Evolutionary conservation across 371 early-diverging fungal species (phyloP), one percentile per base, ranked within the genome.

Genomic region (Mucor racemosus): DNA sequence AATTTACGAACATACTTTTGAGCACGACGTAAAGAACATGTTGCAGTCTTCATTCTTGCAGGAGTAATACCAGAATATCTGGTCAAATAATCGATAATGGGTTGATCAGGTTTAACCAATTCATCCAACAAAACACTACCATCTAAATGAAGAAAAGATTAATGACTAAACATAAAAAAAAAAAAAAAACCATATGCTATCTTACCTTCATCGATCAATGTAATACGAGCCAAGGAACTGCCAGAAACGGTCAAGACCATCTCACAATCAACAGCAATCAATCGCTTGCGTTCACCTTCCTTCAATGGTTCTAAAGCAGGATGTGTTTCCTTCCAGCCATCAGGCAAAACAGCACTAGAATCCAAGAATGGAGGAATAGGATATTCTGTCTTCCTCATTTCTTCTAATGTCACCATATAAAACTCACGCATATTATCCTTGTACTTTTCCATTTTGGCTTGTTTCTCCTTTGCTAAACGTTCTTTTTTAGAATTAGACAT

Each of bases 261-360:
- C 75, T 94, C 95, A 84, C 94, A 93, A 83, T 94, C 95, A 34
- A 92, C 65, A 39, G 90, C 93, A 26, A 92, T 67, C 58, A 90
- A 50, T 34, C 70, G 59, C 54, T 76, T 80, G 3, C 7, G 42
- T 31, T 64, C 13, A 13, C 41, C 65, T 8, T 34, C 53, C 15
- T 64, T 60, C 4, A 60, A 50, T 5, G 76, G 60, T 11, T 69
- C 54, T 9, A 56, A 58, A 5, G 65, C 74, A 0, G 84, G 71
- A 34, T 69, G 80, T 4, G 83, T 79, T 48, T 89, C 86, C 35
- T 85, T 78, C 90, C 90, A 89, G 1, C 76, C 88, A 5, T 81
- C 73, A 35, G 67, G 68, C 34, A 86, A 54, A 0, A 60, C 41
- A 4, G 59, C 74, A 8, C 61, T 58, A 1, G 69, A 36, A 71